Evolutionary conservation across 2,329 filamentous ascomycete genomes (phyloP), one percentile per base, ranked within the genome.

Genomic region (Spiromastix sp.): DNA sequence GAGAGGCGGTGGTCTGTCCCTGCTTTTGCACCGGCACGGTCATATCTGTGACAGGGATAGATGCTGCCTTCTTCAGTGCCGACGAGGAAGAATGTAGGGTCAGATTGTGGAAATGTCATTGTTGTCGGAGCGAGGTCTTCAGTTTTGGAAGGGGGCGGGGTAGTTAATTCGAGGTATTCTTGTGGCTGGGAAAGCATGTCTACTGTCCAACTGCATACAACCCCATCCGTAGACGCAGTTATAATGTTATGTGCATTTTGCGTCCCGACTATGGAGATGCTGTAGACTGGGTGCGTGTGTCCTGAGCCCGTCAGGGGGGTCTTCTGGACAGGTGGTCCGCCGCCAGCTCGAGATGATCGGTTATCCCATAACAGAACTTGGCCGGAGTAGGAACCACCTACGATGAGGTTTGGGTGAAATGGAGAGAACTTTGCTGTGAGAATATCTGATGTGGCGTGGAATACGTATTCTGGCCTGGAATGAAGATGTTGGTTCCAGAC

Each of bases 211-310:
- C 87, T 85, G 59, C 91, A 98, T 27, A 96, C 85, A 7, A 93
- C 85, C 36, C 91, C 91, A 54, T 98, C 91, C 1, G 91, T 98
- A 1, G 86, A 95, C 56, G 85, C 89, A 21, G 87, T 95, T 49
- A 98, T 83, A 55, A 98, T 94, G 59, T 96, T 98, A 66, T 95
- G 94, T 40, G 91, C 91, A 57, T 98, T 98, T 55, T 96, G 91
- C 1, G 93, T 98, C 44, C 91, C 91, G 32, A 98, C 85, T 37
- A 98, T 93, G 43, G 91, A 84, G 38, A 98, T 77, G 25, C 82
- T 86, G 66, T 98, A 98, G 44, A 98, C 83, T 0, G 91, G 91
- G 54, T 98, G 91, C 5, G 91, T 93, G 58, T 98, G 91, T 10
- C 91, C 87, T 10, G 85, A 87, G 32, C 91, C 89, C 4, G 89